Percentiles rank a stretch among this genome's conserved stretches.
Evolutionary conservation across 1,139 yeast genomes (phyloP).

Genomic region (Lodderomyces theae): DNA sequence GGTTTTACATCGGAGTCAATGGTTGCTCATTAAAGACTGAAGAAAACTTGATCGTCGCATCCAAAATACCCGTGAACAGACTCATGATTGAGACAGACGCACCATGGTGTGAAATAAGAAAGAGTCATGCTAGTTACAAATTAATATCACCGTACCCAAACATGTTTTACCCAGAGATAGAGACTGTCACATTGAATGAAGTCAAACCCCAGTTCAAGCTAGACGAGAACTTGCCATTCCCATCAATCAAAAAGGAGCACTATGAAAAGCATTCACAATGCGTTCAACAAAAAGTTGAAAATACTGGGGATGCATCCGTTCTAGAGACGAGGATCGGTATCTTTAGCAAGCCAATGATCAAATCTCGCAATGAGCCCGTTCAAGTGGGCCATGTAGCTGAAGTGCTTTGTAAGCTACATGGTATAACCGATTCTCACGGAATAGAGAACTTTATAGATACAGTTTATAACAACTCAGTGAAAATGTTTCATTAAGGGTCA

Average conservation of each 20-base stretch:
- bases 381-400: conserved; percentile 78
- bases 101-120: conserved; percentile 96
- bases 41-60: conserved; percentile 68
- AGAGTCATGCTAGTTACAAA: conserved; percentile 72
- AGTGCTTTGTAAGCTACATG: conserved; percentile 59
- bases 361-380: conserved; percentile 91
- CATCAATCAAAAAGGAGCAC: conserved; percentile 64
- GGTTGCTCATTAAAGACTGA: conserved; percentile 87
- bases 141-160: conserved; percentile 55
- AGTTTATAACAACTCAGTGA: conserved; percentile 64
- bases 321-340: conserved; percentile 24
- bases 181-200: conserved; percentile 4
- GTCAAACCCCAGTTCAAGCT: conserved; percentile 15
- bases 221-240: conserved; percentile 57
- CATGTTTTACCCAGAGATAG: conserved; percentile 47
- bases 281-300: conserved; percentile 17
- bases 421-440: conserved; percentile 37
- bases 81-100: conserved; percentile 92
- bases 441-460: conserved; percentile 54
- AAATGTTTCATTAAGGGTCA: conserved; percentile 45
- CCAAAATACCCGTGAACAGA: conserved; percentile 60
- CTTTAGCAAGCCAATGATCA: conserved; percentile 56
- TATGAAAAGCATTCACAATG: conserved; percentile 34
- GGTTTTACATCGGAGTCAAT: conserved; percentile 77
- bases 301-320: conserved; percentile 4